Percentiles rank a stretch among this genome's conserved stretches.
Evolutionary conservation across 306 rosid genomes (phyloP).

Genomic region (Cucurbita maxima): DNA sequence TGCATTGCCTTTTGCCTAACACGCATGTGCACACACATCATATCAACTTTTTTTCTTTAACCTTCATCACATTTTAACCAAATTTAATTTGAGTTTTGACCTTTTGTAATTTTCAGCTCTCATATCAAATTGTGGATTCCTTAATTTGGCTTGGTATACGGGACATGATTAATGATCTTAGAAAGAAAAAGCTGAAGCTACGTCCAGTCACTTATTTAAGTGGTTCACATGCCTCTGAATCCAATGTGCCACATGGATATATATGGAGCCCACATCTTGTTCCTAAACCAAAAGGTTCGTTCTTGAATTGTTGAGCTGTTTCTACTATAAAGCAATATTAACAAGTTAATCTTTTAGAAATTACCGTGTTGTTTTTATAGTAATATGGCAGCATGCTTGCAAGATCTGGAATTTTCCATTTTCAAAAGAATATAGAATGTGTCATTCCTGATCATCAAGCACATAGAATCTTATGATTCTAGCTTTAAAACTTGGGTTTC

Average conservation of each 20-base stretch:
- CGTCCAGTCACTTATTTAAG: slow-evolving; percentile 98
- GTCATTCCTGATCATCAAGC: neutral
- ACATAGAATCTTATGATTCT: neutral
- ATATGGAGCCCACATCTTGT: slow-evolving; percentile 99
- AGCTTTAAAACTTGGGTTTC: slow-evolving; percentile 6
- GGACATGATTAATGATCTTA: slow-evolving; percentile 88
- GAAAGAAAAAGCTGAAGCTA: slow-evolving; percentile 79
- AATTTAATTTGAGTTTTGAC: slow-evolving; percentile 5
- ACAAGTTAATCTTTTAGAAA: neutral
- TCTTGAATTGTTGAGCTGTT: neutral
- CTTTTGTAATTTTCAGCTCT: slow-evolving; percentile 40
- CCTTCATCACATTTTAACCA: neutral
- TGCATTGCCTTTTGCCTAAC: neutral
- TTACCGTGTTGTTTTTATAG: neutral
- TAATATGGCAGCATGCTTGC: neutral
- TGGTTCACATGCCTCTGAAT: slow-evolving; percentile 89
- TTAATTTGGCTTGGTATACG: slow-evolving; percentile 98
- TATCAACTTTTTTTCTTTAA: neutral
- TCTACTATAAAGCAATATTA: neutral
- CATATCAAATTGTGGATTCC: slow-evolving; percentile 96
- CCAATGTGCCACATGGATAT: slow-evolving; percentile 88
- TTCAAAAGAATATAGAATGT: neutral
- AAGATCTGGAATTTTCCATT: neutral
- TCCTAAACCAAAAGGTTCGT: slow-evolving; percentile 93
- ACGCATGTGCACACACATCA: neutral